Percentiles rank a stretch among this genome's conserved stretches.
These are phyloP conservation scores for Picochlorum sp. DNA, from an alignment of 139 green algal species.

Conservation along the genomic window DNA sequence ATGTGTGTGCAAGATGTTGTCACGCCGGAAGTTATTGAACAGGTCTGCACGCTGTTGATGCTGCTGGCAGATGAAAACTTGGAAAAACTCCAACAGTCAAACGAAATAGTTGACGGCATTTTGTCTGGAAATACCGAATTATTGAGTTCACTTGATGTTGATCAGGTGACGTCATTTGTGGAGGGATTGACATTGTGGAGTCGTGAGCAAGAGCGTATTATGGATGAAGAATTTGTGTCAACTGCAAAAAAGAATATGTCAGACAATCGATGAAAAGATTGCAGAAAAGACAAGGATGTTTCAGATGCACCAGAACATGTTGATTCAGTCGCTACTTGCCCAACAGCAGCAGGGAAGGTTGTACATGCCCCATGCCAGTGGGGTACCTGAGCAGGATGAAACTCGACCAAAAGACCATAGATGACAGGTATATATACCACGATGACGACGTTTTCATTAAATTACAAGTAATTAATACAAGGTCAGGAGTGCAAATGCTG, in stretches of 20 bases:
- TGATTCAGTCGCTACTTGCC: conserved; percentile 7
- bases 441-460: neutral
- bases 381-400: too few species aligned
- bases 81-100: conserved; percentile 9
- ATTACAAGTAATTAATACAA: conserved; percentile 50
- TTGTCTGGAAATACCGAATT: conserved; percentile 4
- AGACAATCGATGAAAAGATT: too few species aligned
- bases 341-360: neutral
- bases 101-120: conserved; percentile 8
- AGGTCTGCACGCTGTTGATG: conserved; percentile 29
- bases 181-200: too few species aligned
- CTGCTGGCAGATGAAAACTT: conserved; percentile 23
- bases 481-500: conserved; percentile 70
- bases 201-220: too few species aligned
- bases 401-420: neutral
- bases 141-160: neutral
- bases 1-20: conserved; percentile 21
- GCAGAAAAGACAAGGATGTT: too few species aligned
- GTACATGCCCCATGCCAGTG: neutral
- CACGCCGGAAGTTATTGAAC: conserved; percentile 31
- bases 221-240: too few species aligned
- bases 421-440: neutral
- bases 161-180: neutral
- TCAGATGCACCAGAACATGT: conserved; percentile 11
- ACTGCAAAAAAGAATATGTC: too few species aligned